Evolutionary conservation across 768 basidiomycete species (phyloP), one percentile per base, ranked within the genome.

Genomic region (Trametes cubensis): DNA sequence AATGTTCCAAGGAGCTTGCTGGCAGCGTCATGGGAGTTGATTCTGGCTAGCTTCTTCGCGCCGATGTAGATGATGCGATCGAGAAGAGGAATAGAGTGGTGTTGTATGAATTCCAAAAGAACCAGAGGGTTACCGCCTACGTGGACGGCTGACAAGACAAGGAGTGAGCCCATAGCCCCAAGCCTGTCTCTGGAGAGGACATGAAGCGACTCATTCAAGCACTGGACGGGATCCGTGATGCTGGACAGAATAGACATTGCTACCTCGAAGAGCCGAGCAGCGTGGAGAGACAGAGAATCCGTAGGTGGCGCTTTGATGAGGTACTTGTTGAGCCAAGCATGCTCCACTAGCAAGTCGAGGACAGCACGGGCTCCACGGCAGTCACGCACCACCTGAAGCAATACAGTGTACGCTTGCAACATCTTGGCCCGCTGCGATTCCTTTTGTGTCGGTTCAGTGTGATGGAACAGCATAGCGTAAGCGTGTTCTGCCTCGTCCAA

Each of bases 41-140:
- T 72, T 42, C 74, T 74, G 15, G 78, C 80, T 15, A 87, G 78
- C 10, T 76, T 71, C 55, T 79, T 77, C 26, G 82, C 74, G 51
- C 85, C 55, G 21, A 60, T 1, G 42, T 57, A 40, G 25, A 46
- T 34, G 6, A 76, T 64, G 47, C 65, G 46, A 39, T 63, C 51
- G 1, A 72, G 62, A 8, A 80, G 60, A 17, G 64, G 49, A 15
- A 85, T 51, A 7, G 65, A 54, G 46, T 79, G 79, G 34, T 62
- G 64, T 51, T 72, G 66, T 77, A 85, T 75, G 57, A 77, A 74
- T 21, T 77, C 65, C 15, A 78, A 66, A n/a, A 85, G 71, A 0
- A 76, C 73, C 26, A 75, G 69, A 0, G 79, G 82, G 41, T 78
- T 76, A 15, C 74, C 67, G 6, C 15, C 23, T 1, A 18, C 11